These are phyloP conservation scores for Dendrobium officinale DNA, from an alignment of 106 monocot genomes.

Conservation along the genomic window DNA sequence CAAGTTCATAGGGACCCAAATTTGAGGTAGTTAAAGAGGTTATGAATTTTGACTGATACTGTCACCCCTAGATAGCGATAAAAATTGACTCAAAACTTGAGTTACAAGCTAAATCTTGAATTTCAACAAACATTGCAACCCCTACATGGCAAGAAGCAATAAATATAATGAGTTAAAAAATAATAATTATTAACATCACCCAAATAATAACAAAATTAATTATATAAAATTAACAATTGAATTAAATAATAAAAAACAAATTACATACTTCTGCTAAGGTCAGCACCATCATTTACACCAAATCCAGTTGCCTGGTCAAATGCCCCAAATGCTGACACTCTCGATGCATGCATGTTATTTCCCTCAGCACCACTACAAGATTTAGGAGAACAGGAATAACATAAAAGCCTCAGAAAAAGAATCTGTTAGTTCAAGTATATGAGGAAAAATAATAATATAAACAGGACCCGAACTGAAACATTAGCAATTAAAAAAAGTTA, in stretches of 20 bases:
- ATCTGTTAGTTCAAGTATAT: not conserved
- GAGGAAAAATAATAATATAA: not conserved
- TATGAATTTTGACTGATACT: not conserved
- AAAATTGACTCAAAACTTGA: not conserved
- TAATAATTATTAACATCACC: not conserved
- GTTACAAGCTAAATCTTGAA: not conserved
- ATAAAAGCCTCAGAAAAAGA: not conserved
- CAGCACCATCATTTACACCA: constrained; percentile 20
- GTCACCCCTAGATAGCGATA: not conserved
- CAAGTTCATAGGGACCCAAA: not conserved
- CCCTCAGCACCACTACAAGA: constrained; percentile 25
- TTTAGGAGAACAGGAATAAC: not conserved
- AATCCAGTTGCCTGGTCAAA: constrained; percentile 30
- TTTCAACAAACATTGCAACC: not conserved
- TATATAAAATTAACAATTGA: not conserved
- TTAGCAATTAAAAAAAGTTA: not conserved
- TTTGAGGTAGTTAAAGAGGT: not conserved
- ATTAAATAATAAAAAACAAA: not conserved
- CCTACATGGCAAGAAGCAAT: not conserved
- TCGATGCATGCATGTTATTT: constrained; percentile 28
- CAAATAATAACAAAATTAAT: not conserved
- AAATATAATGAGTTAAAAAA: not conserved
- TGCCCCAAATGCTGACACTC: constrained; percentile 31
- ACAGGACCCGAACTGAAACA: not conserved
- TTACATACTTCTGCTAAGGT: constrained; percentile 25